A percentile compares a stretch with the other conserved stretches of the same genome.
Evolutionary conservation across 2,329 filamentous ascomycete genomes (phyloP).

Genomic region (Scleromitrula shiraiana): DNA sequence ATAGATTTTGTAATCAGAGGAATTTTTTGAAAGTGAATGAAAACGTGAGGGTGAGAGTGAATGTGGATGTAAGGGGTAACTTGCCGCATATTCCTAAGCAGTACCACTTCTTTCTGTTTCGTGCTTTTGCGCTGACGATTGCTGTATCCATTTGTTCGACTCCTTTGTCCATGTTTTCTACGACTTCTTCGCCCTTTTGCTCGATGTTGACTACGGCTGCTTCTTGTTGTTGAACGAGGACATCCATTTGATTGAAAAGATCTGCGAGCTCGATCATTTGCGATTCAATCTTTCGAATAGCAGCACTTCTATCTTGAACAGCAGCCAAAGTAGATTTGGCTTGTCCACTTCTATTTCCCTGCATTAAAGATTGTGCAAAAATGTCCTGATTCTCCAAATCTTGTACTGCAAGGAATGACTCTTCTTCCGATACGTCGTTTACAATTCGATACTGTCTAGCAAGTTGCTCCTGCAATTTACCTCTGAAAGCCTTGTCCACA

Average conservation of each 20-base stretch:
- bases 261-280: constrained; percentile 82
- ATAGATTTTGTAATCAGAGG: not conserved
- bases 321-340: constrained; percentile 71
- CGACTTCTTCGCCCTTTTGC: constrained; percentile 76
- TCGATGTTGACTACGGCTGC: constrained; percentile 73
- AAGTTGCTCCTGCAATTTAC: constrained; percentile 74
- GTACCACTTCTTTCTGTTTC: constrained; percentile 82
- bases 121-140: constrained; percentile 65
- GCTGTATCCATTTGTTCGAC: constrained; percentile 78
- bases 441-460: constrained; percentile 88
- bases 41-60: not conserved
- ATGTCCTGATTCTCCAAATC: constrained; percentile 63
- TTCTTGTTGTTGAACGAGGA: constrained; percentile 80
- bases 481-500: constrained; percentile 71
- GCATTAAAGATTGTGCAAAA: constrained; percentile 80
- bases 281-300: constrained; percentile 84
- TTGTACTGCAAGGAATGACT: constrained; percentile 71
- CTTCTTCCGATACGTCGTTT: constrained; percentile 67
- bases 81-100: constrained; percentile 68
- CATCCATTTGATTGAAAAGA: constrained; percentile 84
- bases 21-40: not conserved
- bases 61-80: constrained; percentile 6
- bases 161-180: constrained; percentile 75
- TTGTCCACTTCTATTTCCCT: constrained; percentile 72
- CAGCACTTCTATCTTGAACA: constrained; percentile 74